Evolutionary conservation across 164 flowering plant species (phyloP).

Genomic region (Vitis rotundifolia): DNA sequence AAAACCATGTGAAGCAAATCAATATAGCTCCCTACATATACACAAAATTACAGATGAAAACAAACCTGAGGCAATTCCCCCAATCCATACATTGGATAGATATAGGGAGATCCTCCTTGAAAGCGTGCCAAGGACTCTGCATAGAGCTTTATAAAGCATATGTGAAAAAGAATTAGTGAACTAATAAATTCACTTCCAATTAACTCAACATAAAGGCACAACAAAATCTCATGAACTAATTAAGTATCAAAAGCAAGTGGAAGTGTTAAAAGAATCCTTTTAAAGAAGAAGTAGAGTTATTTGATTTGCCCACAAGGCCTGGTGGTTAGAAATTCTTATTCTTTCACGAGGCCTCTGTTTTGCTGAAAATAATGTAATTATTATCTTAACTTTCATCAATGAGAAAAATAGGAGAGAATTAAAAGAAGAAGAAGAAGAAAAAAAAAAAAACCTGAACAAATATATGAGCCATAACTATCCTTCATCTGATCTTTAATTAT

Average conservation of each 20-base stretch:
- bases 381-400: neutral
- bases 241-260: neutral
- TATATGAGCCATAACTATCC: neutral
- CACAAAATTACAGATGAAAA: conserved; percentile 1
- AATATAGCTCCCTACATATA: neutral
- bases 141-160: conserved; percentile 59
- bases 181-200: neutral
- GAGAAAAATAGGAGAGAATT: neutral
- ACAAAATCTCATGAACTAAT: neutral
- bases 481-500: no score
- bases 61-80: conserved; percentile 95
- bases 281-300: neutral
- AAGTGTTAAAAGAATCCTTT: conserved; percentile 6
- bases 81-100: conserved; percentile 89
- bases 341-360: neutral
- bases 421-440: neutral
- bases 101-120: conserved; percentile 92
- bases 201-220: neutral
- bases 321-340: neutral
- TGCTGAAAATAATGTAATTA: neutral
- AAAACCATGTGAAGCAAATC: conserved; percentile 2
- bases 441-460: no score
- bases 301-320: neutral
- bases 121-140: conserved; percentile 96
- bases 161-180: neutral